Base-by-base conservation (phyloP, 495 filamentous ascomycete genomes). In the Bathelium albidoporum region DNA sequence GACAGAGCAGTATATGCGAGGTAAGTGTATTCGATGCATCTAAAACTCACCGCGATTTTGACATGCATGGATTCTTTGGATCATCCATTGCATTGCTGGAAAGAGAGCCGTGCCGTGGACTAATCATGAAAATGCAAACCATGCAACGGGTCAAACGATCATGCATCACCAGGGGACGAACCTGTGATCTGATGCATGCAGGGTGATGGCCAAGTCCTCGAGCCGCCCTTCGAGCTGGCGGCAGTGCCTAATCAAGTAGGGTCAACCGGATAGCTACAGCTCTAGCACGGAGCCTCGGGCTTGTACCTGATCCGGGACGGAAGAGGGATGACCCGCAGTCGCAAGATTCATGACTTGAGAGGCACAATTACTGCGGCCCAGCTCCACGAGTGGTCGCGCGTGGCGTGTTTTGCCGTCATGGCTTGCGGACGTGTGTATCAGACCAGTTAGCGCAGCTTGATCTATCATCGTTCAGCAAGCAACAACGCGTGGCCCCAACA, bases 281-380 rank as follows among this genome's bases (percentile, higher is more conserved):
- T 28, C 12, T 55, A 20, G 12, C n/a, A n/a, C 49, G 20, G 20
- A 28, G 49, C 22, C 24, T 55, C 49, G 49, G 49, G 20, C 20
- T 11, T 55, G 49, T 28, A 26, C 24, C 24, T 55, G 49, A 55
- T 55, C 20, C 49, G 5, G 49, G 49, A 29, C 49, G 49, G 49
- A 55, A 55, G 24, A 29, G 22, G 49, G 49, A 55, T 55, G 49
- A 55, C 49, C 49, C 49, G 49, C 49, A 55, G 44, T 12, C 29
- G 49, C 24, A 28, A 55, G 49, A 55, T 55, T 55, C 49, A 55
- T 28, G 24, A 49, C 43, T 49, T 20, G 43, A 49, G 9, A 55
- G 16, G 20, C 49, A n/a, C 29, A 20, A 55, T 55, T 2, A 3
- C 16, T 16, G 10, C 10, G 10, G 43, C n/a, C 11, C 43, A 14